These are phyloP conservation scores for Globisporangium takayamanum DNA, from an alignment of 352 stramenopile species.

Conservation along the genomic window DNA sequence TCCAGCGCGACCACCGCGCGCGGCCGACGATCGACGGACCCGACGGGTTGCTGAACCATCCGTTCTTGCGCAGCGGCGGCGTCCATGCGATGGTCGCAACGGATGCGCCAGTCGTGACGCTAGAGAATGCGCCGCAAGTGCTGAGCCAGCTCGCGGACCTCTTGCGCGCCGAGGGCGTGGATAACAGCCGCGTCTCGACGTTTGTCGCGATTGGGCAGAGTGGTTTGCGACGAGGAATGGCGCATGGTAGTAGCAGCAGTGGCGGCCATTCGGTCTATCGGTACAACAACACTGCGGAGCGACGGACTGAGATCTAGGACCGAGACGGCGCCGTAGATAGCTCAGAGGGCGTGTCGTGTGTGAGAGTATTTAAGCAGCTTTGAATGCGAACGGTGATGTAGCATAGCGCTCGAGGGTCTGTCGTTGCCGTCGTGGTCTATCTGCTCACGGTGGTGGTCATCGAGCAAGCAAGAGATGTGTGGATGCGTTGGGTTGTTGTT, in stretches of 20 bases:
- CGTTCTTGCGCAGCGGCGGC: slow-evolving; percentile 52
- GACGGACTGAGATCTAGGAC: slow-evolving; percentile 54
- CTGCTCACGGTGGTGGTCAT: no score
- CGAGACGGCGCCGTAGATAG: no score
- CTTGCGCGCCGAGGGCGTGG: slow-evolving; percentile 38
- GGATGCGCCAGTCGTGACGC: slow-evolving; percentile 25
- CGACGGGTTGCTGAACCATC: slow-evolving; percentile 73
- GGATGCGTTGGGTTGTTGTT: no score
- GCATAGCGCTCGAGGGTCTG: no score
- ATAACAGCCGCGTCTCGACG: slow-evolving; percentile 33
- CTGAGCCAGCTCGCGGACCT: slow-evolving; percentile 43
- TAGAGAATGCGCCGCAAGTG: slow-evolving; percentile 31
- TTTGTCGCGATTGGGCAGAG: slow-evolving; percentile 49
- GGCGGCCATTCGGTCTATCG: slow-evolving; percentile 22
- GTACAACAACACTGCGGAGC: slow-evolving; percentile 57
- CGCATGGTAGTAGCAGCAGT: slow-evolving; percentile 2
- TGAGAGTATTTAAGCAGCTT: not conserved
- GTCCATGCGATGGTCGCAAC: slow-evolving; percentile 17
- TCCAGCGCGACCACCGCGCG: slow-evolving; percentile 75
- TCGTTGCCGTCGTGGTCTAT: no score
- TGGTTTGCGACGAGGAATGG: slow-evolving; percentile 14
- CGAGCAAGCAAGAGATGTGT: no score
- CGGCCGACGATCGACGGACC: slow-evolving; percentile 78
- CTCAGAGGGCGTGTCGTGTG: no score
- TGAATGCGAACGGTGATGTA: not conserved